Base-by-base conservation (phyloP, 139 green algal species). In the Yamagishiella unicocca region DNA sequence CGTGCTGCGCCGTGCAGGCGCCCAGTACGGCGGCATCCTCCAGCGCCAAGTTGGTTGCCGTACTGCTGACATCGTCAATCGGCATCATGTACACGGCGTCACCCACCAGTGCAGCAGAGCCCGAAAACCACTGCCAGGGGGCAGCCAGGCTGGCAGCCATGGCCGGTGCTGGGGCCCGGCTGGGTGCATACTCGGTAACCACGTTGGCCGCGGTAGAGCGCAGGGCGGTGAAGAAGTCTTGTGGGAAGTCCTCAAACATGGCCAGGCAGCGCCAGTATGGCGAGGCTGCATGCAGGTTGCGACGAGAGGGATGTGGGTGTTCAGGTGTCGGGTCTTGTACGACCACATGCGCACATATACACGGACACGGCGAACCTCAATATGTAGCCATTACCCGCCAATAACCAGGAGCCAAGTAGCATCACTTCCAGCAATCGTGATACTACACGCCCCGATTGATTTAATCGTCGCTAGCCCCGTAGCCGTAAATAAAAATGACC, bases 161-260 rank as follows among this genome's bases (percentile, higher is more conserved):
- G 6, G 61, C 29, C 19, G 61, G 1, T 12, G 79, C 4, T 1
- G 45, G 24, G 43, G 58, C 17, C 5, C 58, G 38, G 25, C 24
- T 17, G 37, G 37, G 17, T 40, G 0, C 38, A 21, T 62, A 31
- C 66, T 86, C 80, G 4, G 53, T 43, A 22, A 86, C 80, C 22
- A 64, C 64, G 31, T 40, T 53, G n/a, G 64, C 80, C n/a, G 64
- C 43, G 80, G 80, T 68, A 24, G 62, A 22, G 33, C 80, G 80
- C 5, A 86, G 46, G 0, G 31, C 64, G 45, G n/a, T 24, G 64
- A 86, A 86, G 21, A 86, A 77, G 21, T 86, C 80, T 31, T 77
- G 80, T 0, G 82, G 67, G 35, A 87, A 87, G 53, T 87, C 82
- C 46, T 87, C 82, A 35, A 87, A 87, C 82, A 87, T 86, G 10